Conservation (phyloP, 768 basidiomycete genomes). For the Rhodotorula paludigena region DNA sequence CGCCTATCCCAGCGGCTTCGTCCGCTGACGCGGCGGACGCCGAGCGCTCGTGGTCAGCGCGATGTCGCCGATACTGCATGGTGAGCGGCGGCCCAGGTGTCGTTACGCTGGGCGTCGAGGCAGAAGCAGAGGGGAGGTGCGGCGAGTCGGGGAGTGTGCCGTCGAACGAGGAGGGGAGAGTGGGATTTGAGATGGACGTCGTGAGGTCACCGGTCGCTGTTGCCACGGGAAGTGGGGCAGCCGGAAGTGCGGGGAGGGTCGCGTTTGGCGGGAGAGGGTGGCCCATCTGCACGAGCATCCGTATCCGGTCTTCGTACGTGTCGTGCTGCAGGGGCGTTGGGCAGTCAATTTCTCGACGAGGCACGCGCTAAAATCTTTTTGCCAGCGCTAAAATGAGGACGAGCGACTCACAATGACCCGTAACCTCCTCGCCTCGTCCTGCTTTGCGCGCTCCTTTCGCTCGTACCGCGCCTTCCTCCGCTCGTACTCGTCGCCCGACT, state of each 20-base stretch:
- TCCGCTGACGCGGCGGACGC: background rate
- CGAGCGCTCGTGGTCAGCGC: too few species aligned
- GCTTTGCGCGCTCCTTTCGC: conserved; percentile 75
- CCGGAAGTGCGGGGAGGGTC: too few species aligned
- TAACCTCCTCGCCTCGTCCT: conserved; percentile 78
- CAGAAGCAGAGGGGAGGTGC: background rate
- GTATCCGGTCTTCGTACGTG: conserved; percentile 90
- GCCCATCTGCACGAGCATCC: conserved; percentile 72
- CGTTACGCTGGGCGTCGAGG: background rate
- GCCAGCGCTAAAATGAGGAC: conserved; percentile 9
- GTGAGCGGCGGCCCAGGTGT: too few species aligned
- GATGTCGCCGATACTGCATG: too few species aligned
- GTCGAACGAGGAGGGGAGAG: background rate
- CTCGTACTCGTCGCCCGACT: conserved; percentile 26
- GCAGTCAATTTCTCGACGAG: background rate
- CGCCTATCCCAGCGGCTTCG: background rate
- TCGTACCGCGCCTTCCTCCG: conserved; percentile 51
- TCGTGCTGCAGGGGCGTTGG: conserved; percentile 60
- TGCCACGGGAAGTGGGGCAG: too few species aligned
- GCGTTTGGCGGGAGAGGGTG: background rate
- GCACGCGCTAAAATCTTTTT: too few species aligned
- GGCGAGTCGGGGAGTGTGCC: background rate
- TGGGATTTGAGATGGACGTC: too few species aligned
- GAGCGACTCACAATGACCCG: conserved; percentile 69
- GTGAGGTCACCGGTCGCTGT: too few species aligned